phyloP scores from a whole-genome alignment of 2,329 filamentous ascomycete species.

The Daldinia sp. region DNA sequence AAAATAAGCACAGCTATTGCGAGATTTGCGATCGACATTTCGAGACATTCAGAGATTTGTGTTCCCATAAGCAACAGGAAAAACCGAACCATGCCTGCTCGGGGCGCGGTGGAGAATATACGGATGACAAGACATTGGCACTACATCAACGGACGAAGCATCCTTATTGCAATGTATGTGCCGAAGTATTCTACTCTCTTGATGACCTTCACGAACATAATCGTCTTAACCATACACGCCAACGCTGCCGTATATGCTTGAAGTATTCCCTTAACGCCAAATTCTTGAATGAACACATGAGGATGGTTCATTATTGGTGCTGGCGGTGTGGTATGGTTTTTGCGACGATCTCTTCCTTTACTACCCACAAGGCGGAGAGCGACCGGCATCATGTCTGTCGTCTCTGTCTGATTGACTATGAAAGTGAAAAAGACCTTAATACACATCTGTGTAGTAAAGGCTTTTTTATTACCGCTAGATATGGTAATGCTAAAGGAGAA shows the following conservation, averaged over 20 bases:
- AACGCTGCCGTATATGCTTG: not conserved
- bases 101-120: constrained; percentile 5
- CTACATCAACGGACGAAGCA: constrained; percentile 4
- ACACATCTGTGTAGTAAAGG: too few relatives aligned
- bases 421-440: too few relatives aligned
- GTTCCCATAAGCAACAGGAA: not conserved
- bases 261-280: not conserved
- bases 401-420: too few relatives aligned
- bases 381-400: not conserved
- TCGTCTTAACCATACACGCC: not conserved
- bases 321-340: constrained; percentile 2
- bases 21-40: constrained; percentile 4
- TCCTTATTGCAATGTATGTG: constrained; percentile 5
- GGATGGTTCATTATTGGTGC: constrained; percentile 4
- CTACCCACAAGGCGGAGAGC: not conserved
- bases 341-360: not conserved
- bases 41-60: not conserved
- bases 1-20: constrained; percentile 13
- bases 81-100: constrained; percentile 6
- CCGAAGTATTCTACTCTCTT: not conserved
- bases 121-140: not conserved
- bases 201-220: not conserved
- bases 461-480: too few relatives aligned
- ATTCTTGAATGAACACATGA: not conserved
- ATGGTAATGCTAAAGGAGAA: too few relatives aligned